Conservation (phyloP, 345 rosid genomes). For the Salix suchowensis region DNA sequence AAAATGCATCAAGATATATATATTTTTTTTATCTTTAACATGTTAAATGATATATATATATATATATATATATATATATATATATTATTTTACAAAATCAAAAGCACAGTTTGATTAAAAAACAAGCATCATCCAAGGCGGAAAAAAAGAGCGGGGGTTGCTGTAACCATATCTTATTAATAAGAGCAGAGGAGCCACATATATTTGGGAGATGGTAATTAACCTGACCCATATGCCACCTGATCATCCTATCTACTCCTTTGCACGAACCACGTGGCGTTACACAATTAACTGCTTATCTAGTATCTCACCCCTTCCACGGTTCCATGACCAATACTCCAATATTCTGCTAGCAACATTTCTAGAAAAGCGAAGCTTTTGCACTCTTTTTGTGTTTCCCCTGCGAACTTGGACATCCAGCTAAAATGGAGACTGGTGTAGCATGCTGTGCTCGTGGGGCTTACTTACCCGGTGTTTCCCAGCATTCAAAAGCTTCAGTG, state of each 20-base stretch:
- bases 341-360: background rate
- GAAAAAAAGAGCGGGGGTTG: background rate
- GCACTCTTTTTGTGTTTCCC: background rate
- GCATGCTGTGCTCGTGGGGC: constrained; percentile 63
- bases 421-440: constrained; percentile 64
- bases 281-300: constrained; percentile 37
- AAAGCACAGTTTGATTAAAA: too few species aligned
- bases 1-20: too few species aligned
- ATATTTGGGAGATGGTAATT: constrained; percentile 34
- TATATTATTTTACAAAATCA: too few species aligned
- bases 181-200: constrained; percentile 39
- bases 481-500: constrained; percentile 55
- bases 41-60: too few species aligned
- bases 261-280: constrained; percentile 35
- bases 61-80: too few species aligned
- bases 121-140: too few species aligned
- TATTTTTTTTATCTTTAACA: too few species aligned
- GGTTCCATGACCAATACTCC: constrained; percentile 1
- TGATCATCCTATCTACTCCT: constrained; percentile 22
- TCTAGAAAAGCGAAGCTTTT: background rate
- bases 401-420: background rate
- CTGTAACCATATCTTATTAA: constrained; percentile 10
- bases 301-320: constrained; percentile 8
- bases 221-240: constrained; percentile 16
- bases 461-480: constrained; percentile 58